Evolutionary conservation across 2,329 filamentous ascomycete genomes (phyloP).

Genomic region (Beauveria rudraprayagi): DNA sequence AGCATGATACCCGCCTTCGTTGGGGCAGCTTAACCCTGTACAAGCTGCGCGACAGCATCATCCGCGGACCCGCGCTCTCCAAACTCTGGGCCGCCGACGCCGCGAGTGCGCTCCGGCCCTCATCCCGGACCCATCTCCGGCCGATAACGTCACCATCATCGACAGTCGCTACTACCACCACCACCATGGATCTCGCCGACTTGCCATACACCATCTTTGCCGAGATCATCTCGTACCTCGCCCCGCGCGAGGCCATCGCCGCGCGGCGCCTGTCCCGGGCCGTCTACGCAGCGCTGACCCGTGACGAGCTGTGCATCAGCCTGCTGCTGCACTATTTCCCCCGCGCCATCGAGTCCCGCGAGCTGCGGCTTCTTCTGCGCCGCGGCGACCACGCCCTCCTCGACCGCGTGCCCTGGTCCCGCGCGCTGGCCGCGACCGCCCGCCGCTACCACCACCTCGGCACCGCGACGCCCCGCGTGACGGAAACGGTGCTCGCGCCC

Average conservation of each 20-base stretch:
- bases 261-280: slow-evolving; percentile 43
- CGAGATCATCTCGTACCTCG: slow-evolving; percentile 40
- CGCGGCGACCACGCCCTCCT: slow-evolving; percentile 4
- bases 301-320: slow-evolving; percentile 35
- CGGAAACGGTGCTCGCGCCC: slow-evolving; percentile 13
- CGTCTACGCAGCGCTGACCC: slow-evolving; percentile 43
- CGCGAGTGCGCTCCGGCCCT: background rate
- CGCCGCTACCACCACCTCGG: slow-evolving; percentile 47
- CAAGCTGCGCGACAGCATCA: background rate
- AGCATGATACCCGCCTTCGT: background rate
- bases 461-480: slow-evolving; percentile 35
- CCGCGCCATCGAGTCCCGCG: slow-evolving; percentile 43
- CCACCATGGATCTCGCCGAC: slow-evolving; percentile 29
- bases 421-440: slow-evolving; percentile 40
- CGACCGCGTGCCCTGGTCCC: slow-evolving; percentile 28
- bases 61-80: background rate
- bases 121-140: too few relatives aligned
- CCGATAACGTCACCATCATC: background rate
- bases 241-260: slow-evolving; percentile 40
- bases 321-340: slow-evolving; percentile 46
- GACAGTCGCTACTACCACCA: background rate
- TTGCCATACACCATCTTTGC: slow-evolving; percentile 54
- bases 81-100: background rate
- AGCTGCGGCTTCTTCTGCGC: slow-evolving; percentile 18
- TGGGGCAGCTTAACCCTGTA: background rate